Evolutionary conservation across 257 asterid species (phyloP), one percentile per base, ranked within the genome.

Genomic region (Nicotiana paniculata): DNA sequence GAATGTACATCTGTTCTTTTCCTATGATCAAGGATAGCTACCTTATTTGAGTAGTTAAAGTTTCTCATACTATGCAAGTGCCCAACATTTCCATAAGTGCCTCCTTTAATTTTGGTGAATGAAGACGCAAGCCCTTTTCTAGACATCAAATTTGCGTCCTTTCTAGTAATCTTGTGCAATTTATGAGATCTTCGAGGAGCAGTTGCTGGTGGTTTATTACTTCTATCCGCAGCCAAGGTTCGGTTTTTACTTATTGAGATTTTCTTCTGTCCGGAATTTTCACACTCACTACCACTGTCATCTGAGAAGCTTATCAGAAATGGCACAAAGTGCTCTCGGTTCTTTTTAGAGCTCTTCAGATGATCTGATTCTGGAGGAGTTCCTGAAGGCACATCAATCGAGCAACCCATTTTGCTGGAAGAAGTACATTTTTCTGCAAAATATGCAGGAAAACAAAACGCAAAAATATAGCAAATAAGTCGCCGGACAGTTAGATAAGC

Each of bases 231-330:
- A 61, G 75, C 70, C 55, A 83, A 80, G 17, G 82, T 64, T 67
- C 70, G 77, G 59, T 66, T 82, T 83, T 82, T 82, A 57, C 69
- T 81, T 24, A 16, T 65, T 58, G 58, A 67, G 46, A 57, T 72
- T 37, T 84, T 58, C 51, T 21, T 72, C 68, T 78, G 51, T 86
- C 85, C 68, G 79, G 86, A 61, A 69, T 86, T 82, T 64, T 87
- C 92, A 80, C 84, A 70, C 83, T 87, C 89, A 70, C 90, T 85
- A 54, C 89, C 89, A 62, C 86, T 86, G 54, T 89, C 92, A 79
- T 89, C 92, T 46, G 90, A 89, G 82, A 89, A 89, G 80, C 92
- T 86, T 79, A 89, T 89, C 28, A 89, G 79, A 85, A 89, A 89
- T 48, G 92, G 92, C 59, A 89, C 90, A 83, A 88, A 88, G 12